phyloP scores from a whole-genome alignment of 192 early-diverging fungal genomes.

The Coemansia asiatica region DNA sequence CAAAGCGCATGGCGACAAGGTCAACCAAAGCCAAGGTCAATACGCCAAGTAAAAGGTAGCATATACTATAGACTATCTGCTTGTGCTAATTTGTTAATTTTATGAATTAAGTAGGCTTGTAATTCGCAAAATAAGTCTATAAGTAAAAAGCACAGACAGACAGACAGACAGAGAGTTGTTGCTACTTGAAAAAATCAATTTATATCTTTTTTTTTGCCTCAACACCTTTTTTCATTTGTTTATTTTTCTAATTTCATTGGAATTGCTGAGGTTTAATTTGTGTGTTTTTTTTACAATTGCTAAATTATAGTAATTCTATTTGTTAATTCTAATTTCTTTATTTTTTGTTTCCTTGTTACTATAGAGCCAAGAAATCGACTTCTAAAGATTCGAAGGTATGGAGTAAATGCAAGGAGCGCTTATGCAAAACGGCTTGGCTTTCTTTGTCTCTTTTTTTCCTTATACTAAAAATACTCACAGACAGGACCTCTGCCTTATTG shows the following conservation, averaged over 20 bases:
- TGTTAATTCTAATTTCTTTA: background rate
- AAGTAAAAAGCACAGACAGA: background rate
- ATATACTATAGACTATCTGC: too few species aligned
- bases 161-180: background rate
- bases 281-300: background rate
- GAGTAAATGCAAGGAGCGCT: background rate
- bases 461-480: too few species aligned
- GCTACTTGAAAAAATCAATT: background rate
- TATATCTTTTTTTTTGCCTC: background rate
- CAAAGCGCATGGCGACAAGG: conserved; percentile 1
- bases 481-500: too few species aligned
- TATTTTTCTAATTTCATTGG: background rate
- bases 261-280: background rate
- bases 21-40: background rate
- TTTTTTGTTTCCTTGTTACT: background rate
- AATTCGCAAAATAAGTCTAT: background rate
- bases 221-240: background rate
- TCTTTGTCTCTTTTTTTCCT: conserved; percentile 1
- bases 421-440: background rate
- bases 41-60: background rate
- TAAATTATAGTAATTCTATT: background rate
- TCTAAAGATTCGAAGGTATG: background rate
- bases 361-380: background rate
- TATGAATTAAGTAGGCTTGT: background rate
- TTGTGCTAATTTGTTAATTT: too few species aligned